Base-by-base conservation (phyloP, 192 early-diverging fungal genomes). In the Gryganskiella cystojenkinii region DNA sequence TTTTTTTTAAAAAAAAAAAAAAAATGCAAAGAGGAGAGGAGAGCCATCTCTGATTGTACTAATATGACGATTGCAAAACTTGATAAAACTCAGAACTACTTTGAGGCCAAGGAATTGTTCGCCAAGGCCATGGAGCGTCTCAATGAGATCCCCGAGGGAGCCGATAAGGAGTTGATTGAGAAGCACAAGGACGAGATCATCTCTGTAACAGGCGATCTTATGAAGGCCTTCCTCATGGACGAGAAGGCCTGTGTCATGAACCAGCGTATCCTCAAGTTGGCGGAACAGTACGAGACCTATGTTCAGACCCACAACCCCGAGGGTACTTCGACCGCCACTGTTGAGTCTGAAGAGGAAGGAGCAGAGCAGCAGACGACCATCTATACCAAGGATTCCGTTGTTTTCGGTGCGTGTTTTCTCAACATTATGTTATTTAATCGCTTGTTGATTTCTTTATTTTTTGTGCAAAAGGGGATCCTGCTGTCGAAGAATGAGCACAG, bases 211-310 rank as follows among this genome's bases (percentile, higher is more conserved):
- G 69, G 80, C 25, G 79, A 71, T 67, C 78, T 89, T 56, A 85
- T 89, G 54, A 70, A 64, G 25, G 86, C 88, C 22, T 89, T 85
- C 76, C 50, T 87, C 25, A 56, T 87, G 57, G 88, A 89, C 63
- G 88, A 89, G 50, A 87, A 87, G 68, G 86, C 86, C 27, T 85
- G 86, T 22, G 79, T 84, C 43, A 89, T 89, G 88, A 86, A 83
- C 35, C 83, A 85, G 45, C 75, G 88, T 31, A 82, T 89, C 27
- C 72, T 89, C 42, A 83, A 84, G 60, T 81, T 89, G 33, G 88
- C 84, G 4, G 86, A 89, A 53, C 88, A 89, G 61, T 89, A 87
- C 46, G 88, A 89, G 55, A 33, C 52, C 40, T 78, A 78, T 55
- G 74, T 78, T n/a, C 74, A 78, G 49, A 78, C 61, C 58, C 52